phyloP scores from a whole-genome alignment of 2,329 filamentous ascomycete genomes.

The Verticillium zaregamsianum region DNA sequence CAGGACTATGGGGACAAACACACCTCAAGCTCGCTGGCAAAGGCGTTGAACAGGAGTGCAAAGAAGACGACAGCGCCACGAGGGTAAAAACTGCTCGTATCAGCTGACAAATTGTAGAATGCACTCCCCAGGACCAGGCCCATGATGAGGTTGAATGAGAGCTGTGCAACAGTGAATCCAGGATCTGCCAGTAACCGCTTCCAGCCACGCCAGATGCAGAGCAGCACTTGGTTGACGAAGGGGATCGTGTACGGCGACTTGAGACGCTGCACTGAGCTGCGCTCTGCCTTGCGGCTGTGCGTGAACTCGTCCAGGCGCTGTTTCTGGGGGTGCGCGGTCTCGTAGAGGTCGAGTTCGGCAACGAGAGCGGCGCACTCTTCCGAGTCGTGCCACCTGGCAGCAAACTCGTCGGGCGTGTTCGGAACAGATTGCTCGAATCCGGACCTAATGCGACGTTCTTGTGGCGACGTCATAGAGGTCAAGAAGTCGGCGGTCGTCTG shows the following conservation, averaged over 20 bases:
- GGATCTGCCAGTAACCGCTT: constrained; percentile 63
- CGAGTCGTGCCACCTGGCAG: constrained; percentile 10
- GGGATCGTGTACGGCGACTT: constrained; percentile 62
- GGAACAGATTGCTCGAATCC: constrained; percentile 48
- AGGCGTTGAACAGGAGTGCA: constrained; percentile 25
- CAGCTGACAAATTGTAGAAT: constrained; percentile 56
- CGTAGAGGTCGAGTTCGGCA: constrained; percentile 4
- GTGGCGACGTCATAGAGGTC: constrained; percentile 63
- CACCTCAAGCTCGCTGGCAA: constrained; percentile 21
- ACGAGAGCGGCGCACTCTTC: constrained; percentile 1
- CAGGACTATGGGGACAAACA: too few relatives aligned
- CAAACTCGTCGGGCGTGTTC: constrained; percentile 55
- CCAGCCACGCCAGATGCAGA: constrained; percentile 58
- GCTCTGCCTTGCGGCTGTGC: constrained; percentile 8
- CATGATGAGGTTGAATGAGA: constrained; percentile 32
- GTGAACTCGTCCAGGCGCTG: constrained; percentile 10
- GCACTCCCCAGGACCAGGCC: constrained; percentile 59
- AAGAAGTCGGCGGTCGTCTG: constrained; percentile 69
- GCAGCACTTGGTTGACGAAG: constrained; percentile 56
- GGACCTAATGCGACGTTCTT: constrained; percentile 56
- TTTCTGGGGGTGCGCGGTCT: constrained; percentile 1
- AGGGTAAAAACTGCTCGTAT: constrained; percentile 53
- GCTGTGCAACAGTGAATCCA: constrained; percentile 61
- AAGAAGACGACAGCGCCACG: constrained; percentile 22
- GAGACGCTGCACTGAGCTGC: constrained; percentile 52